phyloP scores from a whole-genome alignment of 2,329 filamentous ascomycete genomes.

The Fusarium nurragi region DNA sequence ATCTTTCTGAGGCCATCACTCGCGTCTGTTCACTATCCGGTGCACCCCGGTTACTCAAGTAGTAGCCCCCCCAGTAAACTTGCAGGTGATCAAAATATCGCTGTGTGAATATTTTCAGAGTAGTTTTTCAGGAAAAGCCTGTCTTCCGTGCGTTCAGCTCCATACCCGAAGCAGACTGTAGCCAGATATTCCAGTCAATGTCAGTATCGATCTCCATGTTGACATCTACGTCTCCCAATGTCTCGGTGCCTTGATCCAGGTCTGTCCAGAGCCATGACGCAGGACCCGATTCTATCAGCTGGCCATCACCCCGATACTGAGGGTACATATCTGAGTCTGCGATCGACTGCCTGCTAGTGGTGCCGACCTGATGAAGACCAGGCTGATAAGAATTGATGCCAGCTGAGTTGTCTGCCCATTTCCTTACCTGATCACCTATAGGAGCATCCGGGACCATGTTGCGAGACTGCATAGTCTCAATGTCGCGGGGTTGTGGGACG shows the following conservation, averaged over 20 bases:
- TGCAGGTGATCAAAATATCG: too few species aligned
- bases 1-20: too few species aligned
- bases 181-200: conserved; percentile 51
- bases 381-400: not conserved
- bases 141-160: conserved; percentile 31
- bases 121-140: rapidly evolving
- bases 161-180: conserved; percentile 47
- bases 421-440: not conserved
- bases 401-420: not conserved
- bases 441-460: not conserved
- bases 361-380: not conserved
- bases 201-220: conserved; percentile 47
- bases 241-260: conserved; percentile 44
- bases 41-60: too few species aligned
- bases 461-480: rapidly evolving
- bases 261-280: conserved; percentile 50
- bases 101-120: too few species aligned
- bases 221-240: conserved; percentile 40
- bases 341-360: too few species aligned
- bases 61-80: too few species aligned
- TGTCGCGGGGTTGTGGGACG: not conserved
- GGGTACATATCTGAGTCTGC: not conserved
- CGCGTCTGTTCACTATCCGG: too few species aligned
- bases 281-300: conserved; percentile 28
- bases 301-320: not conserved